Conservation (phyloP, 1,284 basidiomycete species). For the Clitocybe nebularis region DNA sequence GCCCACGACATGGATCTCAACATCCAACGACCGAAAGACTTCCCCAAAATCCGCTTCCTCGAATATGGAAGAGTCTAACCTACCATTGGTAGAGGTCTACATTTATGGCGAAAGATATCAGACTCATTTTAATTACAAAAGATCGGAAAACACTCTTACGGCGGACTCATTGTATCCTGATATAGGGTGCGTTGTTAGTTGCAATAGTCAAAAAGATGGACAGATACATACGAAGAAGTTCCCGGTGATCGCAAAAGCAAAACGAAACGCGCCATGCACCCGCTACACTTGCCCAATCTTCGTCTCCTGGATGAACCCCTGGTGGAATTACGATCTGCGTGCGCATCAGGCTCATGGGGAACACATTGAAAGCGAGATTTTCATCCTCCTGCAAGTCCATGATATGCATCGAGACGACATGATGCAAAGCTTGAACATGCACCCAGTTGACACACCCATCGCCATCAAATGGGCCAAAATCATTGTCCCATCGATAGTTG, state of each 20-base stretch:
- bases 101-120: slow-evolving; percentile 1
- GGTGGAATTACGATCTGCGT: slow-evolving; percentile 47
- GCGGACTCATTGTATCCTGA: slow-evolving; percentile 47
- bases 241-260: slow-evolving; percentile 65
- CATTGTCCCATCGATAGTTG: slow-evolving; percentile 45
- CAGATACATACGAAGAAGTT: slow-evolving; percentile 48
- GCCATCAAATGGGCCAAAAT: slow-evolving; percentile 54
- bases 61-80: slow-evolving; percentile 44
- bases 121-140: background rate
- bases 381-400: slow-evolving; percentile 32
- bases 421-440: slow-evolving; percentile 54
- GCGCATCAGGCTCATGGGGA: slow-evolving; percentile 49
- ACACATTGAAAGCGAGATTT: slow-evolving; percentile 32
- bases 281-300: slow-evolving; percentile 63
- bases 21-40: slow-evolving; percentile 43
- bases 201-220: slow-evolving; percentile 5
- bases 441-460: slow-evolving; percentile 56
- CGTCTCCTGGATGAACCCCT: slow-evolving; percentile 31
- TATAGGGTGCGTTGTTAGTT: slow-evolving; percentile 12
- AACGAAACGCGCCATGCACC: slow-evolving; percentile 61
- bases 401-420: slow-evolving; percentile 50
- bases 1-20: slow-evolving; percentile 41
- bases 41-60: slow-evolving; percentile 47
- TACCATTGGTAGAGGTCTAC: slow-evolving; percentile 19
- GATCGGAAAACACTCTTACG: no score